Evolutionary conservation across 2,329 filamentous ascomycete species (phyloP).

Genomic region (Botrytis porri): DNA sequence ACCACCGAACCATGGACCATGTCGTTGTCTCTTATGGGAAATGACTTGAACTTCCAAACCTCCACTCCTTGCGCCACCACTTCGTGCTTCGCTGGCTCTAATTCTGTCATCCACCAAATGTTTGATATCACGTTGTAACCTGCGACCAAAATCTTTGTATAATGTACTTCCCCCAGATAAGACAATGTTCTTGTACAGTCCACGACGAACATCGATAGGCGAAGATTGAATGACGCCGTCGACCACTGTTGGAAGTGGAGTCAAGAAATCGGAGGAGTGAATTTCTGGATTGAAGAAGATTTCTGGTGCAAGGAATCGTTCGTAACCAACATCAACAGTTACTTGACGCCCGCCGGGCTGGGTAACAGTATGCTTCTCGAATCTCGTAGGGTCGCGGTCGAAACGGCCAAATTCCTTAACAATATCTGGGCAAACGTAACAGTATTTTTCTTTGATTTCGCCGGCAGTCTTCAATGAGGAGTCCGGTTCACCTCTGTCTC

Average conservation of each 20-base stretch:
- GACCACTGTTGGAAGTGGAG: constrained; percentile 88
- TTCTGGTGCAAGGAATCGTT: constrained; percentile 95
- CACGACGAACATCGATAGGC: constrained; percentile 93
- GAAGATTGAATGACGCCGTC: constrained; percentile 97
- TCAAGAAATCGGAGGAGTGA: constrained; percentile 97
- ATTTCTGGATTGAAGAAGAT: constrained; percentile 99
- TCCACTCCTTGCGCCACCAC: constrained; percentile 84
- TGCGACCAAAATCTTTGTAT: constrained; percentile 96
- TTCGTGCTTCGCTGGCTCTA: constrained; percentile 84
- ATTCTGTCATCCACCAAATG: constrained; percentile 93
- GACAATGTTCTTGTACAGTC: constrained; percentile 99
- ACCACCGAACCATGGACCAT: constrained; percentile 98
- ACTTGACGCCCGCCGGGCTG: constrained; percentile 83
- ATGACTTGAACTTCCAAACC: constrained; percentile 97
- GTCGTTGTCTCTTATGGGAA: constrained; percentile 93
- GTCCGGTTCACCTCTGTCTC: constrained; percentile 94
- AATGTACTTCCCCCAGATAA: constrained; percentile 94
- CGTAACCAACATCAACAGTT: constrained; percentile 90
- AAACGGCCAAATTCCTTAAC: constrained; percentile 97
- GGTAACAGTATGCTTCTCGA: constrained; percentile 84
- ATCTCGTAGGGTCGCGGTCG: constrained; percentile 87
- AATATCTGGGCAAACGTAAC: constrained; percentile 97
- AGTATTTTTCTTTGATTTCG: constrained; percentile 98
- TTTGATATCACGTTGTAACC: constrained; percentile 95
- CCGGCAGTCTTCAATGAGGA: constrained; percentile 97